Base-by-base conservation (phyloP, 2,329 filamentous ascomycete genomes). In the Cercospora brassicicola region DNA sequence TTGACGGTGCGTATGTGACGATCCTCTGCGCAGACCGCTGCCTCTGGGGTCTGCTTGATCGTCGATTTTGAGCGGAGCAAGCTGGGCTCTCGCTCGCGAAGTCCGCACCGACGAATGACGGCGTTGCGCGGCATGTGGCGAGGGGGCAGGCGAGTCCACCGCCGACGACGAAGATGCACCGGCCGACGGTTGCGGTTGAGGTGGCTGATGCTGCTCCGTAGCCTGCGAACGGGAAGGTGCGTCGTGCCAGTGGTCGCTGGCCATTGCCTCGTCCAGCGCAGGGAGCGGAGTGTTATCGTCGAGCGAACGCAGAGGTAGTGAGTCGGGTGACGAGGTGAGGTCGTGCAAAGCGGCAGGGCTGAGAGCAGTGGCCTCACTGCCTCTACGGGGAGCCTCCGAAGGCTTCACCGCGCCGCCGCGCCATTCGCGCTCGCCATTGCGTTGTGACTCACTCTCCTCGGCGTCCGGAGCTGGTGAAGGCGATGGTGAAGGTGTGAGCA, bases 51-150 rank as follows among this genome's bases (percentile, higher is more conserved):
- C 59, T 13, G 36, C 39, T 28, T 75, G 72, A 13, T 76, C 75
- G 10, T 77, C 77, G 18, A 66, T 74, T n/a, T 51, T 67, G 10
- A 71, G 66, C n/a, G 69, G 67, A 11, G 70, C 45, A 6, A 72
- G 64, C 64, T 67, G 62, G 4, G 66, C 69, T 59, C 70, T 73
- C 9, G 53, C 20, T 45, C 67, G 71, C 3, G 67, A 59, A 3
- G 51, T 30, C 28, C 64, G 70, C 28, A 65, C 66, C 4, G 71
- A 69, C 18, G 67, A 71, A 10, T 66, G 64, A 33, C 61, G 65
- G 13, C 67, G 55, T n/a, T 71, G 70, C 45, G 45, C 9, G 45
- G 20, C n/a, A 26, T 11, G 62, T 45, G 62, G 51, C 31, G 62
- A 59, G 23, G 62, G 33, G 1, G 30, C 30, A 9, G 62, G n/a